Evolutionary conservation across 2,329 filamentous ascomycete genomes (phyloP).

Genomic region (Penicillium hesseltinei): DNA sequence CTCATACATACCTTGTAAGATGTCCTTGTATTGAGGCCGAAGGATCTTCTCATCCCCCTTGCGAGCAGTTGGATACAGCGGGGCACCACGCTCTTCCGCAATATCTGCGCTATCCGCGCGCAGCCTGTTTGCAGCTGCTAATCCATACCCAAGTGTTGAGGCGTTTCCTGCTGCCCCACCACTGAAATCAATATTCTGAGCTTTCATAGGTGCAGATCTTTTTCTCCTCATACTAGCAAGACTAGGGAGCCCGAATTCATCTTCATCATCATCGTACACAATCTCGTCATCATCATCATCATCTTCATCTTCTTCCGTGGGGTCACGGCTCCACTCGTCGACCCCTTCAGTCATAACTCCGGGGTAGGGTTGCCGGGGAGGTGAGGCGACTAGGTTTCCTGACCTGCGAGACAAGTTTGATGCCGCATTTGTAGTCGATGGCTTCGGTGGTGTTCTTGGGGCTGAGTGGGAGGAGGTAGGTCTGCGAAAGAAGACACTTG

Average conservation of each 20-base stretch:
- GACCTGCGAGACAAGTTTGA: conserved; percentile 48
- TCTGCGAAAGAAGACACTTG: conserved; percentile 14
- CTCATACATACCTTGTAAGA: conserved; percentile 62
- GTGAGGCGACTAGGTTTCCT: conserved; percentile 37
- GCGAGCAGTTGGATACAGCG: conserved; percentile 82
- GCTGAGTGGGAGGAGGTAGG: conserved; percentile 43
- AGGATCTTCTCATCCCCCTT: conserved; percentile 93
- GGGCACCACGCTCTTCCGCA: conserved; percentile 79
- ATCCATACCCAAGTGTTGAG: conserved; percentile 31
- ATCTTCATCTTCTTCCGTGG: conserved; percentile 60
- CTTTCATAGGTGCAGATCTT: conserved; percentile 37
- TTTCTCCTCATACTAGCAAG: conserved; percentile 87
- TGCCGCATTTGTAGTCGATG: conserved; percentile 56
- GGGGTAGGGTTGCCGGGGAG: conserved; percentile 71
- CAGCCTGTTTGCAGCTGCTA: conserved; percentile 52
- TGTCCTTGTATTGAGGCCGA: conserved; percentile 95
- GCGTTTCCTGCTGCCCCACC: conserved; percentile 24
- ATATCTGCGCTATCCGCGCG: conserved; percentile 90
- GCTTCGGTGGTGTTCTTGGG: conserved; percentile 69
- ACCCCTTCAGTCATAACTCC: conserved; percentile 79
- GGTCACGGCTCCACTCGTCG: conserved; percentile 68
- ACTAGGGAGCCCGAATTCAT: conserved; percentile 93
- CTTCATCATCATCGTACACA: conserved; percentile 82
- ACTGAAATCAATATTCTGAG: conserved; percentile 48
- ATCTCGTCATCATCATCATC: conserved; percentile 66